Evolutionary conservation across 192 early-diverging fungal genomes (phyloP), one percentile per base, ranked within the genome.

Genomic region (Obelidium mucronatum): DNA sequence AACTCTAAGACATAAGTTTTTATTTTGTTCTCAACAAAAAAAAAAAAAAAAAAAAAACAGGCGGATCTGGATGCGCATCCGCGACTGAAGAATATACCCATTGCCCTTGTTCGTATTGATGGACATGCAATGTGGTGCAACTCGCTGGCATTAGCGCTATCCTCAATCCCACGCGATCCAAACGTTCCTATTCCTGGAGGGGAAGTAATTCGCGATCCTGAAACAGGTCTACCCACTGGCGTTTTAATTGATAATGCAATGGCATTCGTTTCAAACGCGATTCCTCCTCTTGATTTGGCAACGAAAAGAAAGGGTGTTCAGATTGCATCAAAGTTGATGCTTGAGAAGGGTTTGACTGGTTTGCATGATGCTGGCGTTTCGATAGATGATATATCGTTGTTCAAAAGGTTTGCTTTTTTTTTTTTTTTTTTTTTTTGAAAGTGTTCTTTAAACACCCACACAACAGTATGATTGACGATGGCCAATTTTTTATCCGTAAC

Each of bases 161-260:
- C 78, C 11, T 33, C 67, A 22, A 58, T 82, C 33, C 73, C 73
- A 24, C 28, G 58, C n/a, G 17, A 36, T 33, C 3, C n/a, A 35
- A 17, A 1, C 17, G 15, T 36, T 17, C 31, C 31, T 22, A n/a
- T 44, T 80, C 22, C 73, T 73, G 31, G 82, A 31, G 82, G 82
- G 36, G 60, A 84, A 48, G 58, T 81, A 8, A 63, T 84, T 15
- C 70, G 67, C 28, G 65, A 81, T 35, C 73, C 60, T 11, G 26
- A 8, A 24, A 40, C 51, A 31, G 83, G 83, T 4, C 36, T 31
- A 3, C 73, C 77, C 28, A 83, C 80, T 13, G 89, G 89, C 15
- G 74, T 90, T 17, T 84, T 90, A 24, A 30, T 90, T 0, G 89
- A 90, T 71, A 77, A 82, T 44, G 86, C 89, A 34, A 90, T 90